Conservation (phyloP, 306 rosid species). For the Calophaca sinica region DNA sequence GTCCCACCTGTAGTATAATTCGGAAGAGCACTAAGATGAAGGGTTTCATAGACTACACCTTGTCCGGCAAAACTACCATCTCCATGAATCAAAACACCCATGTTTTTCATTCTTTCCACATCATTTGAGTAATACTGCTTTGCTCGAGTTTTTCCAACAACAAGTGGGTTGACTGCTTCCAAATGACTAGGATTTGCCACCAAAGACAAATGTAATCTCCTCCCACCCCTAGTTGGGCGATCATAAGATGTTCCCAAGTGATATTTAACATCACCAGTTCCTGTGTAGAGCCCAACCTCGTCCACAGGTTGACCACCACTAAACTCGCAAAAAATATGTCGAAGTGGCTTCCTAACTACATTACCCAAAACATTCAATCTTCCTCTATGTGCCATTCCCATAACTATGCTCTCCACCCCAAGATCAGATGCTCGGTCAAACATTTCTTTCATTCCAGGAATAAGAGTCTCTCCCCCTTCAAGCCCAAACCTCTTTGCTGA, state of each 20-base stretch:
- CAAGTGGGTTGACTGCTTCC: conserved; percentile 95
- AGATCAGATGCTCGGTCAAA: conserved; percentile 86
- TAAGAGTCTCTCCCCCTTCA: conserved; percentile 90
- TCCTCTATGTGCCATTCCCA: conserved; percentile 95
- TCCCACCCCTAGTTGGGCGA: conserved; percentile 94
- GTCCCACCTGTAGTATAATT: conserved; percentile 96
- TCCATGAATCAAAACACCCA: conserved; percentile 91
- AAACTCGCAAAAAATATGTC: conserved; percentile 88
- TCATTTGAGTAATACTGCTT: conserved; percentile 87
- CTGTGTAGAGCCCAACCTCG: conserved; percentile 86
- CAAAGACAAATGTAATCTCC: conserved; percentile 82
- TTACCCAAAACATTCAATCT: conserved; percentile 93
- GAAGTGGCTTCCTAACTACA: conserved; percentile 89
- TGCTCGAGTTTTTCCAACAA: conserved; percentile 90
- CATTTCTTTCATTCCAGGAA: conserved; percentile 98
- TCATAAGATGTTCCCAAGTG: conserved; percentile 97
- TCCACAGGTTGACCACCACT: conserved; percentile 86
- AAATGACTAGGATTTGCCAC: conserved; percentile 96
- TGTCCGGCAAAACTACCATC: conserved; percentile 99
- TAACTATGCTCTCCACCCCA: conserved; percentile 92
- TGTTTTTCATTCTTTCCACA: conserved; percentile 71
- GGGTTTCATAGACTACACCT: conserved; percentile 95
- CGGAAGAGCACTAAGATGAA: conserved; percentile 95
- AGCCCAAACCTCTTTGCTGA: conserved; percentile 94
- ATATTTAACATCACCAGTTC: conserved; percentile 98